phyloP scores from a whole-genome alignment of 176 grass and related monocot genomes.

The Eragrostis nindensis region DNA sequence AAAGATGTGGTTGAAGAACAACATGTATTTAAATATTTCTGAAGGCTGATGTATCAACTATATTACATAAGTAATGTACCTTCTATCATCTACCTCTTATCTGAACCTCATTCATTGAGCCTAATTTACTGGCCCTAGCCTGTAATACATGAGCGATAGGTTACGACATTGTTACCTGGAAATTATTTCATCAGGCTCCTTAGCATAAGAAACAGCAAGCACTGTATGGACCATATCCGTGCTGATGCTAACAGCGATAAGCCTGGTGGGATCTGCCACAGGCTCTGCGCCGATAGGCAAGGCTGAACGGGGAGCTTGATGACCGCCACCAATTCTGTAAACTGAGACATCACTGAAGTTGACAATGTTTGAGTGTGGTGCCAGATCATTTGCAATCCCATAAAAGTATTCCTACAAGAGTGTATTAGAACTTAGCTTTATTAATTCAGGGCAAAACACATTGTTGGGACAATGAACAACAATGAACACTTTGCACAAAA shows the following conservation, averaged over 20 bases:
- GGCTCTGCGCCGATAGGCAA: conserved; percentile 89
- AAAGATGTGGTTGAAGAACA: background rate
- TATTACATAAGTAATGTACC: background rate
- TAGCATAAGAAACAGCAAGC: conserved; percentile 87
- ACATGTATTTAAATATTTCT: background rate
- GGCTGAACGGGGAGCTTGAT: conserved; percentile 91
- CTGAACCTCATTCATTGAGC: background rate
- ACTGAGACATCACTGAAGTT: conserved; percentile 89
- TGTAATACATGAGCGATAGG: background rate
- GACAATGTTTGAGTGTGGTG: conserved; percentile 92
- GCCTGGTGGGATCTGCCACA: conserved; percentile 79
- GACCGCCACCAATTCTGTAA: conserved; percentile 87
- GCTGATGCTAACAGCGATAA: conserved; percentile 81
- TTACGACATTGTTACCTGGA: too few species aligned
- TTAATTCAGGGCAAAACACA: conserved; percentile 7
- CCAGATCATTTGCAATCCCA: conserved; percentile 86
- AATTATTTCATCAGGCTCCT: conserved; percentile 91
- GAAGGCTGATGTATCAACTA: background rate
- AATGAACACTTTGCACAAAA: background rate
- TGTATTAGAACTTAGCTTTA: conserved; percentile 14
- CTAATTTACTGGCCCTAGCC: conserved; percentile 2
- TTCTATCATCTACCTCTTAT: background rate
- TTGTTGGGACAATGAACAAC: background rate
- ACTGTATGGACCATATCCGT: conserved; percentile 91
- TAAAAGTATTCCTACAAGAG: conserved; percentile 91